Evolutionary conservation across 2,329 filamentous ascomycete genomes (phyloP).

Genomic region (Aspergillus brunneoviolaceus): DNA sequence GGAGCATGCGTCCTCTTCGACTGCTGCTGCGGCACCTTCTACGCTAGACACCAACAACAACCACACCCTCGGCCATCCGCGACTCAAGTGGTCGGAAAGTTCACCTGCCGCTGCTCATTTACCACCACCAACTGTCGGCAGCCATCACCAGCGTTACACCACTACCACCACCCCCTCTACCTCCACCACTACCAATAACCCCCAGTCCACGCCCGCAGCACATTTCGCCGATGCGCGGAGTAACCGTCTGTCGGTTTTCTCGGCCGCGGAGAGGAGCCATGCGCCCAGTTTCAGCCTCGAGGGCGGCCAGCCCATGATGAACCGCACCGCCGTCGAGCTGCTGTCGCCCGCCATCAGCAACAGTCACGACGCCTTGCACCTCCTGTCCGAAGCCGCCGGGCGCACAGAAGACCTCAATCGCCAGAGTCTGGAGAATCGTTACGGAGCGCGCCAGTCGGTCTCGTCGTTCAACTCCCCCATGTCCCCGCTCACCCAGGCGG

Average conservation of each 20-base stretch:
- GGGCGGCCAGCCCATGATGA: conserved; percentile 59
- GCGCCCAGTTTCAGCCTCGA: conserved; percentile 38
- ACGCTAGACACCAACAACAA: background rate
- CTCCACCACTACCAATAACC: conserved; percentile 17
- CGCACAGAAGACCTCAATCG: conserved; percentile 51
- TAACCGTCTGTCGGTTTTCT: conserved; percentile 27
- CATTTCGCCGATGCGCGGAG: conserved; percentile 31
- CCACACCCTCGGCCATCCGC: conserved; percentile 25
- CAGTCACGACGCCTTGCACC: conserved; percentile 86
- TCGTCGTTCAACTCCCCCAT: conserved; percentile 42
- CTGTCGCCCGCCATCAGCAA: conserved; percentile 74
- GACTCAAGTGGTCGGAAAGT: conserved; percentile 9
- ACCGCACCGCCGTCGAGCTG: conserved; percentile 59
- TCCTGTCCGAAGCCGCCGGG: conserved; percentile 80
- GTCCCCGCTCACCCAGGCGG: conserved; percentile 36
- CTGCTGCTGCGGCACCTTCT: background rate
- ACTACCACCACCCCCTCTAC: background rate
- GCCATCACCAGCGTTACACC: background rate
- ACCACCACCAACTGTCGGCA: conserved; percentile 4
- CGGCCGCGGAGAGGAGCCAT: conserved; percentile 24
- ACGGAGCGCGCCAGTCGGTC: conserved; percentile 38
- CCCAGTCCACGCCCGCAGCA: conserved; percentile 24
- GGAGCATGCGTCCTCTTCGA: conserved; percentile 24
- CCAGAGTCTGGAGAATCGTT: conserved; percentile 50
- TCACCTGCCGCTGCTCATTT: background rate